Percentiles rank a stretch among this genome's conserved stretches.
Conservation (phyloP, 352 stramenopile genomes). For the Globisporangium alternatum region DNA sequence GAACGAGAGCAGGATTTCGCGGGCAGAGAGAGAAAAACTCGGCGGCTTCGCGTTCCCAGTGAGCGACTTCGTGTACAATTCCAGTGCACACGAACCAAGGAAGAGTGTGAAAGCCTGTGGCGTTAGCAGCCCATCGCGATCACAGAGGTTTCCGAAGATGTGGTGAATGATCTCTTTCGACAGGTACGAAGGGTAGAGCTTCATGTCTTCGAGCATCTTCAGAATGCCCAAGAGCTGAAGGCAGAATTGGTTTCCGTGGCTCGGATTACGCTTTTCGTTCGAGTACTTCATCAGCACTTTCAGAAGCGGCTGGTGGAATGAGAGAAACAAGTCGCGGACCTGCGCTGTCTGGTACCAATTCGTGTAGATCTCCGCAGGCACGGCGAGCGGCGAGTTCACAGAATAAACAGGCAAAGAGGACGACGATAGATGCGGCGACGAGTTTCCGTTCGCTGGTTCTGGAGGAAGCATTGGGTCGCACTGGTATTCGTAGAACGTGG, state of each 20-base stretch:
- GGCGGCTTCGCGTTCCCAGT: slow-evolving; percentile 5
- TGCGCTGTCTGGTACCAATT: slow-evolving; percentile 56
- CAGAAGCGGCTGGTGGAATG: slow-evolving; percentile 49
- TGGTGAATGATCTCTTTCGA: slow-evolving; percentile 43
- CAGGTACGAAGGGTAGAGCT: slow-evolving; percentile 52
- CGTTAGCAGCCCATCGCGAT: slow-evolving; percentile 34
- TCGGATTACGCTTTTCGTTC: slow-evolving; percentile 34
- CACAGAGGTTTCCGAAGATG: slow-evolving; percentile 42
- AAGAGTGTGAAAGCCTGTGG: slow-evolving; percentile 51
- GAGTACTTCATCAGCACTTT: slow-evolving; percentile 55
- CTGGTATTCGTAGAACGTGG: slow-evolving; percentile 62
- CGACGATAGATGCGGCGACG: not conserved
- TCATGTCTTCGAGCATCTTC: slow-evolving; percentile 61
- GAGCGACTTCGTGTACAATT: slow-evolving; percentile 43
- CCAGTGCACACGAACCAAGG: slow-evolving; percentile 56
- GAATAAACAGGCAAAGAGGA: not conserved
- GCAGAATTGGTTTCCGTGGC: slow-evolving; percentile 46
- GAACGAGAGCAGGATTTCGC: slow-evolving; percentile 66
- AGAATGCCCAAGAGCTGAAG: slow-evolving; percentile 34
- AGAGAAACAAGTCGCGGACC: slow-evolving; percentile 60
- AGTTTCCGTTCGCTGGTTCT: slow-evolving; percentile 14
- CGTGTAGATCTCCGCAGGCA: slow-evolving; percentile 24
- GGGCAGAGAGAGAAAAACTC: slow-evolving; percentile 44
- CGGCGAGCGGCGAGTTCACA: not conserved
- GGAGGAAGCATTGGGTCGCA: slow-evolving; percentile 55